These are phyloP conservation scores for Penicillium ochrochloron DNA, from an alignment of 495 filamentous ascomycete species.

Conservation along the genomic window DNA sequence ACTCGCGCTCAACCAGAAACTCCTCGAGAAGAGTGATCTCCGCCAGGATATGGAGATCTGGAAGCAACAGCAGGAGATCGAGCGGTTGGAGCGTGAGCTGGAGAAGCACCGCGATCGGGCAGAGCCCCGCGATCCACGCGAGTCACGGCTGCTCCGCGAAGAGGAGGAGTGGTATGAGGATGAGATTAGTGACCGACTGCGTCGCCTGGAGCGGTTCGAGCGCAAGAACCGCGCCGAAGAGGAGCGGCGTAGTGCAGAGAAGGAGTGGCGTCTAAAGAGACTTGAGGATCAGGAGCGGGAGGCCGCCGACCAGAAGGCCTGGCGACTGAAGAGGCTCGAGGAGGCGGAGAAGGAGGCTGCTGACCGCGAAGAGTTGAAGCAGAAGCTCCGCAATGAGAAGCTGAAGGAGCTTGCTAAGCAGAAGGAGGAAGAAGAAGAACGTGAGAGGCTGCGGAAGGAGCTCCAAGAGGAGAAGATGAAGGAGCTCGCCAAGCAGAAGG, in stretches of 20 bases:
- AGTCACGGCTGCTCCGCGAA: conserved; percentile 34
- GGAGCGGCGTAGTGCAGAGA: conserved; percentile 37
- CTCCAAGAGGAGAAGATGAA: conserved; percentile 33
- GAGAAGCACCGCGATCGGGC: conserved; percentile 36
- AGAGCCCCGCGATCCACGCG: conserved; percentile 22
- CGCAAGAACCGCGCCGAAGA: conserved; percentile 39
- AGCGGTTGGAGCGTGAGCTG: conserved; percentile 50
- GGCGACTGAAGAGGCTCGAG: conserved; percentile 38
- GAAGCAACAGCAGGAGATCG: conserved; percentile 50
- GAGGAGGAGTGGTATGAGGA: conserved; percentile 47
- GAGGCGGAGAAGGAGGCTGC: conserved; percentile 37
- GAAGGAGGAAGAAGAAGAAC: conserved; percentile 27
- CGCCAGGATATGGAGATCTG: conserved; percentile 48
- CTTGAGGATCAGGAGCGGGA: conserved; percentile 38
- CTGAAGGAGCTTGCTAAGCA: conserved; percentile 22
- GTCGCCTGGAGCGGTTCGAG: conserved; percentile 40
- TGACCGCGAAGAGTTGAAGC: conserved; percentile 35
- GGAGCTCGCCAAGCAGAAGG: conserved; percentile 44
- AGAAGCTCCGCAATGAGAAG: conserved; percentile 29
- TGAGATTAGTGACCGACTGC: conserved; percentile 41
- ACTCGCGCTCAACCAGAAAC: conserved; percentile 41
- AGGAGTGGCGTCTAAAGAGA: conserved; percentile 34
- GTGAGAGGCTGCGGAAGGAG: conserved; percentile 23
- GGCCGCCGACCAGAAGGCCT: conserved; percentile 33
- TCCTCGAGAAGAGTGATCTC: conserved; percentile 43